Evolutionary conservation across 805 yeast genomes (phyloP), one percentile per base, ranked within the genome.

Genomic region (Ogataea dorogensis): DNA sequence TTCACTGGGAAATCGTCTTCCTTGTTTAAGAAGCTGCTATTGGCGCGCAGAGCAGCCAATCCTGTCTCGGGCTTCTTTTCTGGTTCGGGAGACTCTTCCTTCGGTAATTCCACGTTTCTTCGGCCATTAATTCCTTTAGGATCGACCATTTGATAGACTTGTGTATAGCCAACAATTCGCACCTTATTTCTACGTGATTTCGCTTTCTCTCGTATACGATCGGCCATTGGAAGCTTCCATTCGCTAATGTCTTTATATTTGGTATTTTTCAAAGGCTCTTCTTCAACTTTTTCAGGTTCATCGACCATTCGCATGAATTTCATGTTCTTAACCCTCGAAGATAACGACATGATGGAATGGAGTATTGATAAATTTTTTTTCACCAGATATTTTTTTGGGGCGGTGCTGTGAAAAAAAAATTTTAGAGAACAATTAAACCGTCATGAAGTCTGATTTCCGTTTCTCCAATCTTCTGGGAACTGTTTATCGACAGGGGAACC

Each of bases 381-480:
- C n/a, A n/a, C n/a, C 25, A 23, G 25, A 7, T 19, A 20, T 18
- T 30, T 29, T 26, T 19, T 15, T 19, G 28, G 7, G 41, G 33
- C 36, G 15, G 41, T 37, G 36, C 36, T 17, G 10, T 3, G 24
- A 13, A 34, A 37, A 37, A 37, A 37, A 37, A 37, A 31, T 37
- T 37, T 33, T 24, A 33, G 31, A 16, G 17, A 12, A 20, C 15
- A 15, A 17, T 10, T 16, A 12, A 13, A 27, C 20, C 24, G 26
- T n/a, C 22, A 86, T 87, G 95, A 86, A 80, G 66, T 80, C 95
- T n/a, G 94, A 86, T 64, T 87, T 82, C 59, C 67, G 81, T 72
- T 83, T 93, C 51, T 79, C 94, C 21, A 93, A 91, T 63, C 69
- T 93, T 20, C 67, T 93, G 50, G 98, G 98, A 18, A 89, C 98